Base-by-base conservation (phyloP, 108 stramenopile species). In the Skeletonema grethae region DNA sequence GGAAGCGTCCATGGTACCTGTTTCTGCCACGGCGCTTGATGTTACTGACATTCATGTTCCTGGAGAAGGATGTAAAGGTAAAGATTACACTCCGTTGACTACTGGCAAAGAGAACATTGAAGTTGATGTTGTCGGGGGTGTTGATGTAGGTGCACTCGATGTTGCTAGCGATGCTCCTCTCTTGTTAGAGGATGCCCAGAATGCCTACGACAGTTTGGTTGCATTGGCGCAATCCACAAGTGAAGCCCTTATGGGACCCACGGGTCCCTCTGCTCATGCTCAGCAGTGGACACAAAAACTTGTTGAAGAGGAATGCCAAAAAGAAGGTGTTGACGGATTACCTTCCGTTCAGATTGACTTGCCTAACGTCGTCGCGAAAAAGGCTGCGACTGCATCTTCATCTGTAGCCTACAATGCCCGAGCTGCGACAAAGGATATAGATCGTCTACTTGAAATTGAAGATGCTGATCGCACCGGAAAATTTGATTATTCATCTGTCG, bases 381-480 rank as follows among this genome's bases (percentile, higher is more conserved):
- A 71, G n/a, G 59, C 20, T 13, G 12, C 38, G 24, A 8, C 59
- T n/a, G n/a, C 22, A 30, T 43, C 68, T 45, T 16, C 39, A 38
- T 56, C 46, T 67, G 50, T 4, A 20, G 50, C 16, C 9, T 80
- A 80, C 57, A 69, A 72, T 53, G 34, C 38, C 11, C 34, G 34
- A 35, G 62, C 69, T 60, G 67, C 73, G 24, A 15, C 74, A 32
- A 65, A 39, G 43, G 82, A 82, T 43, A 84, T 89, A 18, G 67
- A 86, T 63, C 65, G 77, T 24, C 77, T 76, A 10, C 65, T 91
- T 25, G 89, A 87, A 57, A 59, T 82, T 46, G 86, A 89, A 66
- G 53, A 45, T 16, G 89, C 93, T 10, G 93, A 94, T 73, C 75
- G 73, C 29, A 91, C 88, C 4, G 93, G 89, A 31, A 59, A 53